Conservation (phyloP, 148 eudicot species). For the Selenicereus undatus region DNA sequence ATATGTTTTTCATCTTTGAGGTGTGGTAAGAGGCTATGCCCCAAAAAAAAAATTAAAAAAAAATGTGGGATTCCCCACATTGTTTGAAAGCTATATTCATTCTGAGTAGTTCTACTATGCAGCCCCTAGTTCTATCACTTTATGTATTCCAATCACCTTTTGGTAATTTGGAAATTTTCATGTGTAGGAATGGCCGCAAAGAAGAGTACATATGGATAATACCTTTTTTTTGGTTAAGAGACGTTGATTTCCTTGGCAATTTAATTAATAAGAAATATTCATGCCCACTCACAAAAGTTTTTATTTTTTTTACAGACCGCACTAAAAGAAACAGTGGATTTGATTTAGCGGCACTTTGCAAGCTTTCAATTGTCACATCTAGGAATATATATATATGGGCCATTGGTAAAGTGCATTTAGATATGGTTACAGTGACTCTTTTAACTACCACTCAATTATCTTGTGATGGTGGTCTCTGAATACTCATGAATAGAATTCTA, state of each 20-base stretch:
- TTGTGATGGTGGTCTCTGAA: too few relatives aligned
- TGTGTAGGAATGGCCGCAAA: not conserved
- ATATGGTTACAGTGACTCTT: too few relatives aligned
- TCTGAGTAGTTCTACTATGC: not conserved
- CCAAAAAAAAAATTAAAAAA: conserved; percentile 4
- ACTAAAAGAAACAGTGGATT: not conserved
- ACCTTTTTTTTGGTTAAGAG: conserved; percentile 15
- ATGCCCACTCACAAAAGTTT: conserved; percentile 21
- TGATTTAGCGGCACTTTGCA: conserved; percentile 12
- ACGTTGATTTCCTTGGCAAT: conserved; percentile 21
- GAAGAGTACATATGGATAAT: conserved; percentile 12
- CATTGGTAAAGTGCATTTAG: too few relatives aligned
- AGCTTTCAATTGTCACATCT: not conserved
- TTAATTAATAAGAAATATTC: conserved; percentile 16
- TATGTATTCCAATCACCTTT: not conserved
- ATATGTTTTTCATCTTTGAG: too few relatives aligned
- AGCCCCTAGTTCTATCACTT: not conserved
- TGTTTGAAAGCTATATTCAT: too few relatives aligned
- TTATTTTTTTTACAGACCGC: conserved; percentile 7
- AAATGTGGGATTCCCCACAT: not conserved
- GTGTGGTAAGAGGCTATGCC: too few relatives aligned
- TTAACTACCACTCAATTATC: too few relatives aligned
- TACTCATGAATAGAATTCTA: too few relatives aligned
- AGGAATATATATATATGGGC: not conserved
- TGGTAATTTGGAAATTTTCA: not conserved